Base-by-base conservation (phyloP, 1,284 basidiomycete genomes). In the Ustilago shanxiensis region DNA sequence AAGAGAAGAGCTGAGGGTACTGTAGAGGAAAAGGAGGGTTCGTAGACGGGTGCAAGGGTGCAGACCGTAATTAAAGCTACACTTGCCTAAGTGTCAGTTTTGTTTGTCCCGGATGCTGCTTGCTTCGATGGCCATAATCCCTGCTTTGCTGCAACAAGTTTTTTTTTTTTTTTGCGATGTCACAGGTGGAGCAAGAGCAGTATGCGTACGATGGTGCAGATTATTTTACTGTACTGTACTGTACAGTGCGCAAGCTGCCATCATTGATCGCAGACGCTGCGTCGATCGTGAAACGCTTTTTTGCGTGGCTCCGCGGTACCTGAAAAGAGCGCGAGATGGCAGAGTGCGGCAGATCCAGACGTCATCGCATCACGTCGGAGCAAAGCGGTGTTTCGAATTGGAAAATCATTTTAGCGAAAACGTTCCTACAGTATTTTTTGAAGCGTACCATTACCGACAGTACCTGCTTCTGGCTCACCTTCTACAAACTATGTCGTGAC, bases 331-430 rank as follows among this genome's bases (percentile, higher is more conserved):
- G 16, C 50, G 8, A 31, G 18, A 22, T 14, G 53, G 35, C 31
- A 20, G 33, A 2, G 41, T n/a, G n/a, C 41, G n/a, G 41, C 28
- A 39, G 35, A 54, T 31, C 33, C 16, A n/a, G 22, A 64, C 49
- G 56, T 65, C 63, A 65, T 65, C 56, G 63, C 56, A 56, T 59
- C 56, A 53, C 20, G 22, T 53, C 63, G 63, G 55, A 53, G 55
- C 41, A 28, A 58, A 20, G 63, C 50, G 56, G 55, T 50, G 47
- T 59, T 59, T 9, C 11, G 35, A 44, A 44, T 8, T 37, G 8
- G n/a, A 20, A 35, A 44, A 44, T 44, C 41, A n/a, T 44, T 44
- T 44, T 44, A n/a, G n/a, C n/a, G n/a, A n/a, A n/a, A n/a, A n/a
- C n/a, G n/a, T n/a, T n/a, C n/a, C n/a, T n/a, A n/a, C n/a, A n/a